These are phyloP conservation scores for Tolypocladium amazonense DNA, from an alignment of 2,329 filamentous ascomycete species.

Conservation along the genomic window DNA sequence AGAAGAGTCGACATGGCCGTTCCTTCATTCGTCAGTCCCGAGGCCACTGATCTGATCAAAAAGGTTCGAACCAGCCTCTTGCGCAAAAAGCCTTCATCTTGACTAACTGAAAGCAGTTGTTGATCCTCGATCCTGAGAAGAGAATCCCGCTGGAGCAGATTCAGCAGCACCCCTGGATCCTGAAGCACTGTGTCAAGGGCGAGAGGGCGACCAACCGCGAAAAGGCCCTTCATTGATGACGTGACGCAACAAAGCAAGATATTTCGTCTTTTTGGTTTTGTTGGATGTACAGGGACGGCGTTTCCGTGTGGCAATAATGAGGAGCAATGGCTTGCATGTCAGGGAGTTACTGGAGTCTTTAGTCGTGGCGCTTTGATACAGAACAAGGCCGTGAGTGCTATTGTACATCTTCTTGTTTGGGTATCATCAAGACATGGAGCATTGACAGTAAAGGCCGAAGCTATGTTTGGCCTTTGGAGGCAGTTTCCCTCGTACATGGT, in stretches of 20 bases:
- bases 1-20: slow-evolving; percentile 84
- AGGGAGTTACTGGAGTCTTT: slow-evolving; percentile 12
- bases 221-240: slow-evolving; percentile 16
- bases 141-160: slow-evolving; percentile 83
- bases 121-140: slow-evolving; percentile 91
- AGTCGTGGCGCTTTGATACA: neutral
- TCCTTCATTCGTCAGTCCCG: slow-evolving; percentile 78
- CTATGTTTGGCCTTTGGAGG: neutral
- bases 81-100: neutral
- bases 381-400: neutral
- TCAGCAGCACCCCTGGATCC: slow-evolving; percentile 85
- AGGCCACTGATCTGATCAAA: slow-evolving; percentile 88
- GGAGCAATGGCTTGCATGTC: slow-evolving; percentile 17
- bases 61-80: slow-evolving; percentile 44
- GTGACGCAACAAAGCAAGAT: neutral
- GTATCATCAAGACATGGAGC: slow-evolving; percentile 5
- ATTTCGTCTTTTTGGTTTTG: neutral
- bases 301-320: slow-evolving; percentile 6
- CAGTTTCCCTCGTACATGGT: neutral
- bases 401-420: neutral
- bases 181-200: slow-evolving; percentile 81
- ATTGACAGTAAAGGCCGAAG: neutral
- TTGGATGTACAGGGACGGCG: neutral
- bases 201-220: slow-evolving; percentile 42
- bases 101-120: slow-evolving; percentile 43